A percentile compares a stretch with the other conserved stretches of the same genome.
phyloP scores from a whole-genome alignment of 495 filamentous ascomycete genomes.

The Jackrogersella minutella region DNA sequence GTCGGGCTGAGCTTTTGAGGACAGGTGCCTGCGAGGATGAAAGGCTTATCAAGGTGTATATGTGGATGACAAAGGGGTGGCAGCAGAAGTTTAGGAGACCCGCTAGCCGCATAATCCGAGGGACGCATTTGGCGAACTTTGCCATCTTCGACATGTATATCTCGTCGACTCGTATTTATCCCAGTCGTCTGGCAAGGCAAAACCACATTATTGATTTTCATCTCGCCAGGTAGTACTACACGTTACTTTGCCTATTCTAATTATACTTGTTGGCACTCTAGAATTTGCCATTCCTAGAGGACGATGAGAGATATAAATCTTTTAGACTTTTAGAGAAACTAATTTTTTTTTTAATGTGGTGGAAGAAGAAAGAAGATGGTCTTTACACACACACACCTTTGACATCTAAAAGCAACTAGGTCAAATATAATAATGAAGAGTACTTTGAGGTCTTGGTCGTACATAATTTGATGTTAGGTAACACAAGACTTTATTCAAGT shows the following conservation, averaged over 20 bases:
- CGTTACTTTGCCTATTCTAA: neutral
- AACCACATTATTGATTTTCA: constrained; percentile 26
- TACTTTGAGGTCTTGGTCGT: too few species aligned
- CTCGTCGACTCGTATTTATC: constrained; percentile 4
- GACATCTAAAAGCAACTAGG: too few species aligned
- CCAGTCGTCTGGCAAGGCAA: constrained; percentile 4
- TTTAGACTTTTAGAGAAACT: neutral
- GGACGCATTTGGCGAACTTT: constrained; percentile 21
- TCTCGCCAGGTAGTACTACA: neutral
- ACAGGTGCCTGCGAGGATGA: constrained; percentile 57
- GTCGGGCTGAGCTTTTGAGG: constrained; percentile 49
- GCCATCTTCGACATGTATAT: constrained; percentile 35
- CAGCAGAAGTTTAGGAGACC: constrained; percentile 51
- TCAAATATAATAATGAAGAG: too few species aligned
- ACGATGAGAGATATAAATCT: neutral
- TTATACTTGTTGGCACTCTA: too few species aligned
- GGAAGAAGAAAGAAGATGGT: too few species aligned
- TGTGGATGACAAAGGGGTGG: constrained; percentile 77
- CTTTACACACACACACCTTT: too few species aligned
- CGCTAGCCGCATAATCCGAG: constrained; percentile 10
- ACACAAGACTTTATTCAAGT: too few species aligned
- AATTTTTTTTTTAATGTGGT: too few species aligned
- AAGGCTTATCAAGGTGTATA: constrained; percentile 80
- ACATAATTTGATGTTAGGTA: too few species aligned
- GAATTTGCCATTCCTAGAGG: too few species aligned